These are phyloP conservation scores for Geoglossum cookeanum DNA, from an alignment of 2,329 filamentous ascomycete genomes.

Conservation along the genomic window DNA sequence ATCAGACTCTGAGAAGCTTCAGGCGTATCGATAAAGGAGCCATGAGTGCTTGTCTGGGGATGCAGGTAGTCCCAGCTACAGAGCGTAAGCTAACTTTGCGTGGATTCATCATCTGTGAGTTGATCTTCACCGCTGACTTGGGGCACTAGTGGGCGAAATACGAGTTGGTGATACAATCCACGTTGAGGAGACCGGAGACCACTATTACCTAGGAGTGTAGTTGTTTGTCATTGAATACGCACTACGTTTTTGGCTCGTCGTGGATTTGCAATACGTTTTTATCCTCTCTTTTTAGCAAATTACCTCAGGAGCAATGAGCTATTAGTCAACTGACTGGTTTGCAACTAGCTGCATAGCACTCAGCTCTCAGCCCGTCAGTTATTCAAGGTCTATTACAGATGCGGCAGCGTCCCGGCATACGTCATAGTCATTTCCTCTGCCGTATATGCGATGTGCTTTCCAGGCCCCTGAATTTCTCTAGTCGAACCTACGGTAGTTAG, in stretches of 20 bases:
- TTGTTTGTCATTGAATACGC: background rate
- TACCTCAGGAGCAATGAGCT: too few relatives aligned
- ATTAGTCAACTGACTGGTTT: too few relatives aligned
- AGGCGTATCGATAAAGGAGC: slow-evolving; percentile 42
- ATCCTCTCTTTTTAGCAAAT: too few relatives aligned
- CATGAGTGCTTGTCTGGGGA: slow-evolving; percentile 40
- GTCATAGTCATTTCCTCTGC: too few relatives aligned
- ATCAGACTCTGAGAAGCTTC: slow-evolving; percentile 36
- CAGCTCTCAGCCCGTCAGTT: too few relatives aligned
- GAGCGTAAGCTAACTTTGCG: background rate
- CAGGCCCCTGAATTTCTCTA: background rate
- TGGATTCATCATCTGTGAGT: background rate
- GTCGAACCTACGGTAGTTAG: too few relatives aligned
- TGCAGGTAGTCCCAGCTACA: slow-evolving; percentile 39
- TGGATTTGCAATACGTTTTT: background rate
- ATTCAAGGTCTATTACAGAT: too few relatives aligned
- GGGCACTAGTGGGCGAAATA: slow-evolving; percentile 2
- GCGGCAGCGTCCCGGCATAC: too few relatives aligned
- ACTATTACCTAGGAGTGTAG: slow-evolving; percentile 3
- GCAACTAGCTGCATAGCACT: background rate
- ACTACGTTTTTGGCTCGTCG: background rate
- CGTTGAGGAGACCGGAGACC: slow-evolving; percentile 4
- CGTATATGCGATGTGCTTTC: background rate
- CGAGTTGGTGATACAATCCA: slow-evolving; percentile 4
- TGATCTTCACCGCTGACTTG: background rate